Percentiles rank a stretch among this genome's conserved stretches.
These are phyloP conservation scores for Pyracantha coccinea DNA, from an alignment of 331 rosid genomes.

Conservation along the genomic window DNA sequence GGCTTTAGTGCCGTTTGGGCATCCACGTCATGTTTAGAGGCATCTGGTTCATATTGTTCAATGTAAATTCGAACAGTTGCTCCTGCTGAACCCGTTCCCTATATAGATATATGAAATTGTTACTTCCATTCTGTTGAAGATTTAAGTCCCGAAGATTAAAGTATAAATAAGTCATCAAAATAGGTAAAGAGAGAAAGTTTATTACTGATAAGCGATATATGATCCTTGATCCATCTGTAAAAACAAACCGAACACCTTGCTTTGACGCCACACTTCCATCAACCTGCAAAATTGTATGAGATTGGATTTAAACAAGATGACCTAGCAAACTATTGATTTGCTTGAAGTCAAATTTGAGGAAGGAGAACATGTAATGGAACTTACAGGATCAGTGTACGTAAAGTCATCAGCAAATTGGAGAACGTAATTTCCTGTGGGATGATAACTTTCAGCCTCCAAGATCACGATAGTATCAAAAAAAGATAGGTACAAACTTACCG, in stretches of 20 bases:
- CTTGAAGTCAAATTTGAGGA: neutral
- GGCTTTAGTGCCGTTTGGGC: conserved; percentile 91
- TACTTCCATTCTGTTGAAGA: neutral
- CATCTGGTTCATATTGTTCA: conserved; percentile 82
- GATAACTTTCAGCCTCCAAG: conserved; percentile 16
- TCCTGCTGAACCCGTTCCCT: conserved; percentile 99
- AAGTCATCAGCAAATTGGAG: conserved; percentile 95
- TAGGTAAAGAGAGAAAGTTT: neutral
- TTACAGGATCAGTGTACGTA: conserved; percentile 79
- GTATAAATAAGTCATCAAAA: neutral
- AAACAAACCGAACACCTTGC: conserved; percentile 93
- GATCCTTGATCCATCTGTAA: conserved; percentile 93
- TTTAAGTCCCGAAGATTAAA: neutral
- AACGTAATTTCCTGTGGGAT: conserved; percentile 55
- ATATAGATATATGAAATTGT: conserved; percentile 14
- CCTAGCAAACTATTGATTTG: conserved; percentile 2
- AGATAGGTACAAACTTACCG: conserved; percentile 40
- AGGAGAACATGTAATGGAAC: conserved; percentile 20
- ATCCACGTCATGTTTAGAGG: conserved; percentile 68
- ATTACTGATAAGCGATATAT: conserved; percentile 89
- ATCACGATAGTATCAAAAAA: conserved; percentile 6
- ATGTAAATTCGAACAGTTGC: conserved; percentile 90
- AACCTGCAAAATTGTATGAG: conserved; percentile 37
- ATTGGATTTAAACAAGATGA: conserved; percentile 3
- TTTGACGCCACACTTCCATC: conserved; percentile 85